A percentile compares a stretch with the other conserved stretches of the same genome.
Evolutionary conservation across 2,329 filamentous ascomycete genomes (phyloP).

Genomic region (Cordyceps tenuipes): DNA sequence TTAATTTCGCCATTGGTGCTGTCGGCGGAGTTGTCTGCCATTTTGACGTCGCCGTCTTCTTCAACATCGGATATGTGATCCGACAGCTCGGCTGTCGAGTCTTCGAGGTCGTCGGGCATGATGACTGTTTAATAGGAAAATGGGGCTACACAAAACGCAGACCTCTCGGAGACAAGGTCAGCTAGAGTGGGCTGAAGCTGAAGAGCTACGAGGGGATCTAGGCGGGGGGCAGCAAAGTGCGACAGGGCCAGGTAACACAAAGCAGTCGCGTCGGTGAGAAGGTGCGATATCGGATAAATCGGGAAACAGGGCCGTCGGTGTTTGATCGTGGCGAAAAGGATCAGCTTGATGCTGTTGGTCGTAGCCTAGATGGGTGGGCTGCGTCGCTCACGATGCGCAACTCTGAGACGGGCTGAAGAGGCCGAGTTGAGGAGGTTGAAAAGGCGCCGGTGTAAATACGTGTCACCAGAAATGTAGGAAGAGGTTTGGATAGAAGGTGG

Average conservation of each 20-base stretch:
- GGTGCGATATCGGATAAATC: not conserved
- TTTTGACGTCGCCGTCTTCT: conserved; percentile 45
- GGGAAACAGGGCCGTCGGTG: not conserved
- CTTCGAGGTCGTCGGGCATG: conserved; percentile 48
- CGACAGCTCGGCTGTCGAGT: conserved; percentile 47
- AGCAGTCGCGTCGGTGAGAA: not conserved
- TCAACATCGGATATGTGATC: conserved; percentile 53
- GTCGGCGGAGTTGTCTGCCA: conserved; percentile 34
- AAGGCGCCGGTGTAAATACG: not conserved
- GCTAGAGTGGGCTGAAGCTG: not conserved
- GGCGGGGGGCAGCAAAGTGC: not conserved
- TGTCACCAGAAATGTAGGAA: not conserved
- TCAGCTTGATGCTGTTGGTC: not conserved
- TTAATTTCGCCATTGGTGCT: conserved; percentile 46
- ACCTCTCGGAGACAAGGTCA: not conserved
- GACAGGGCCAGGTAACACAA: not conserved
- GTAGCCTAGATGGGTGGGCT: not conserved
- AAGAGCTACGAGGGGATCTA: not conserved
- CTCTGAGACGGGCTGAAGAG: not conserved
- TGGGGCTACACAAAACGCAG: not conserved
- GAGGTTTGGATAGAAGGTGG: not conserved
- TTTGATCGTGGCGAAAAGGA: not conserved
- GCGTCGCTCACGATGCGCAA: not conserved
- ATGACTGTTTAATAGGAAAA: conserved; percentile 26
- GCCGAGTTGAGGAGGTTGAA: not conserved